A percentile compares a stretch with the other conserved stretches of the same genome.
phyloP scores from a whole-genome alignment of 352 stramenopile genomes.

The Phytophthora hybrid region DNA sequence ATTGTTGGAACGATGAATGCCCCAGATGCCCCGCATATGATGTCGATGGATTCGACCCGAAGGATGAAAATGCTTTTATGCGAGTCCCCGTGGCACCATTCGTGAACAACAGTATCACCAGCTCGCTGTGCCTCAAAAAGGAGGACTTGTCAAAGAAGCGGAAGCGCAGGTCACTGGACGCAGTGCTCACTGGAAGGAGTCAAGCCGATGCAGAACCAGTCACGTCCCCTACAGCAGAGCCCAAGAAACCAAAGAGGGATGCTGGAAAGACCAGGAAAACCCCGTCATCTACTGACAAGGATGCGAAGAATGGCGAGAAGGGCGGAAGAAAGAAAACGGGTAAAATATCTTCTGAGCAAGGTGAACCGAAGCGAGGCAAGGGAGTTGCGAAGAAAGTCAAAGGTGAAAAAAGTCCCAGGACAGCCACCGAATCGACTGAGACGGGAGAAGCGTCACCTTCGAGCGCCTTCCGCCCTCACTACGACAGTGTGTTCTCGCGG shows the following conservation, averaged over 20 bases:
- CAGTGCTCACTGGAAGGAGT: background rate
- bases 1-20: slow-evolving; percentile 84
- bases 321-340: slow-evolving; percentile 43
- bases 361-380: slow-evolving; percentile 29
- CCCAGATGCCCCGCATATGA: slow-evolving; percentile 78
- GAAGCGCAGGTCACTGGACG: slow-evolving; percentile 50
- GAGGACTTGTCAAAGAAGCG: slow-evolving; percentile 62
- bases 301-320: slow-evolving; percentile 53
- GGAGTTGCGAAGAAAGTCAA: slow-evolving; percentile 33
- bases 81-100: slow-evolving; percentile 67
- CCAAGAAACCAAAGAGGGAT: slow-evolving; percentile 60
- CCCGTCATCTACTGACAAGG: slow-evolving; percentile 18
- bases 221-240: slow-evolving; percentile 26
- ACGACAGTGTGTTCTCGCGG: slow-evolving; percentile 74
- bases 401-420: slow-evolving; percentile 30
- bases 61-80: slow-evolving; percentile 52
- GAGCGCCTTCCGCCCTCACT: slow-evolving; percentile 58
- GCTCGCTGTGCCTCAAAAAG: slow-evolving; percentile 46
- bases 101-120: slow-evolving; percentile 61
- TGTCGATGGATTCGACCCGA: slow-evolving; percentile 58
- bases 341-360: slow-evolving; percentile 18
- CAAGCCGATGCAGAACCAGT: slow-evolving; percentile 17
- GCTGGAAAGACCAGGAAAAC: slow-evolving; percentile 42
- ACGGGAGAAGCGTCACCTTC: slow-evolving; percentile 20
- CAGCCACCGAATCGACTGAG: slow-evolving; percentile 16